Conservation (phyloP, 2,329 filamentous ascomycete genomes). For the Pezicula rhizophila region DNA sequence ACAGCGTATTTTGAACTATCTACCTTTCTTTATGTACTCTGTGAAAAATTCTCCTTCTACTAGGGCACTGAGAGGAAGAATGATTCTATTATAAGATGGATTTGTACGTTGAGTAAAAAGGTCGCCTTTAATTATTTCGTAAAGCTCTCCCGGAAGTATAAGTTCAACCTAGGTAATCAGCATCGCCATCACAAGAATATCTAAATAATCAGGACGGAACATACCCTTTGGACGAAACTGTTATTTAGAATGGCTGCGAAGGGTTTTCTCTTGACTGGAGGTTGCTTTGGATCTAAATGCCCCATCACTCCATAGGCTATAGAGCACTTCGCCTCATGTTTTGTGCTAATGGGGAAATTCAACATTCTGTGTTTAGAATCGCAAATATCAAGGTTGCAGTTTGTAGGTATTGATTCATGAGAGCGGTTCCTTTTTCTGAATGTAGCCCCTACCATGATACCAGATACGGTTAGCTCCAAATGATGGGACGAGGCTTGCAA, state of each 20-base stretch:
- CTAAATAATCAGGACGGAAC: neutral
- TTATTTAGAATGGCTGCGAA: constrained; percentile 64
- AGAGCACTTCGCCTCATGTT: constrained; percentile 57
- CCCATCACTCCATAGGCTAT: constrained; percentile 64
- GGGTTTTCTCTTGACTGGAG: constrained; percentile 67
- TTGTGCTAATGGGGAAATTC: constrained; percentile 31
- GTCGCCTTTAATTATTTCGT: constrained; percentile 46
- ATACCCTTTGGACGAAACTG: constrained; percentile 63
- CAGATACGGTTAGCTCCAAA: too few species aligned
- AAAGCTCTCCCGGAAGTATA: constrained; percentile 61
- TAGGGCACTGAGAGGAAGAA: constrained; percentile 66
- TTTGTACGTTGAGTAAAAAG: constrained; percentile 36
- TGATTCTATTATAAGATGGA: constrained; percentile 59
- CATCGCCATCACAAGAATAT: constrained; percentile 1
- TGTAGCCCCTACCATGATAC: too few species aligned
- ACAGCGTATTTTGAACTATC: neutral
- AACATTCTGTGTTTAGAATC: constrained; percentile 30
- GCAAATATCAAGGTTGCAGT: too few species aligned
- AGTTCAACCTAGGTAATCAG: constrained; percentile 51
- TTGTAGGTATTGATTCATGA: too few species aligned
- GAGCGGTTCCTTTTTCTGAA: too few species aligned
- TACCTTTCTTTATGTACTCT: constrained; percentile 66
- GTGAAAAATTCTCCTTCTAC: constrained; percentile 72
- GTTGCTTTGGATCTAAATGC: constrained; percentile 65
- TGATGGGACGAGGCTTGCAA: neutral